phyloP scores from a whole-genome alignment of 2,329 filamentous ascomycete genomes.

The Arthrinium puccinioides region DNA sequence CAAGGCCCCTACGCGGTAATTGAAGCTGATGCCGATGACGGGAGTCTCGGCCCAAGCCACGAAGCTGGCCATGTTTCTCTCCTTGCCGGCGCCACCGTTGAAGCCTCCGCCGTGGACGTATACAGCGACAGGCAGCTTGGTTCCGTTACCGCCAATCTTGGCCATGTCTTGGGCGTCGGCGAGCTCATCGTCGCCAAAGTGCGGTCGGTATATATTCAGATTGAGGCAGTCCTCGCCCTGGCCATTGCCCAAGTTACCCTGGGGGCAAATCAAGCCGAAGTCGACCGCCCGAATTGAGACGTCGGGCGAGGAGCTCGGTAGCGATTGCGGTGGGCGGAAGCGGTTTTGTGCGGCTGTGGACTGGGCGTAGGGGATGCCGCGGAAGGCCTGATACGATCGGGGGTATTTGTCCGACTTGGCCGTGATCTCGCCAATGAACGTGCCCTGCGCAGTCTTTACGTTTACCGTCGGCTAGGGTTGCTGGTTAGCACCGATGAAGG shows the following conservation, averaged over 20 bases:
- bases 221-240: slow-evolving; percentile 46
- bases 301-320: slow-evolving; percentile 15
- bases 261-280: slow-evolving; percentile 30
- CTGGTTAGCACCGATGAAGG: neutral
- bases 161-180: slow-evolving; percentile 10
- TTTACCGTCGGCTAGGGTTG: neutral
- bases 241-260: slow-evolving; percentile 15
- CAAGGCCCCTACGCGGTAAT: slow-evolving; percentile 58
- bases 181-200: slow-evolving; percentile 17
- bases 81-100: slow-evolving; percentile 43
- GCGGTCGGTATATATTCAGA: slow-evolving; percentile 41
- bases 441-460: slow-evolving; percentile 24
- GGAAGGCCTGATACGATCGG: slow-evolving; percentile 37
- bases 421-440: slow-evolving; percentile 29
- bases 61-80: slow-evolving; percentile 55
- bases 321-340: slow-evolving; percentile 33
- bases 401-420: slow-evolving; percentile 23
- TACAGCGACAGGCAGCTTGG: slow-evolving; percentile 41
- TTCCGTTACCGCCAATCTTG: slow-evolving; percentile 17
- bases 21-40: slow-evolving; percentile 52
- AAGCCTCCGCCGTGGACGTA: slow-evolving; percentile 60
- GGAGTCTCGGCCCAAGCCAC: slow-evolving; percentile 45
- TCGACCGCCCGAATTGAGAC: slow-evolving; percentile 23
- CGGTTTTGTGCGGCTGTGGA: slow-evolving; percentile 33
- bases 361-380: slow-evolving; percentile 42